Evolutionary conservation across 768 basidiomycete species (phyloP).

Genomic region (Naganishia onofrii): DNA sequence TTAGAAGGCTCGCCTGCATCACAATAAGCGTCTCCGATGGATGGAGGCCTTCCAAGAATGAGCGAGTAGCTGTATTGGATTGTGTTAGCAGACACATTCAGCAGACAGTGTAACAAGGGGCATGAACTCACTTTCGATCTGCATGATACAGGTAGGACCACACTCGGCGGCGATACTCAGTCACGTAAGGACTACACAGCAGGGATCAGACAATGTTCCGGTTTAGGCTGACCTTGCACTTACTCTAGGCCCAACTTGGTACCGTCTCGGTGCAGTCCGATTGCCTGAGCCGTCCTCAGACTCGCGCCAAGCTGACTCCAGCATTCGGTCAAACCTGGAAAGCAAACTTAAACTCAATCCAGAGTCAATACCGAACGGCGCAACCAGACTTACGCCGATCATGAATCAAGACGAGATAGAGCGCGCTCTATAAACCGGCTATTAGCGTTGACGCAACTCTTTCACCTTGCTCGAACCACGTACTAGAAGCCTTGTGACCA

Average conservation of each 20-base stretch:
- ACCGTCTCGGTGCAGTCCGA: constrained; percentile 87
- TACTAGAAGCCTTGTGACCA: constrained; percentile 81
- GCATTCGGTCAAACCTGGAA: constrained; percentile 85
- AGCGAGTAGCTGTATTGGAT: constrained; percentile 62
- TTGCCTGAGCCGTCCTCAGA: constrained; percentile 85
- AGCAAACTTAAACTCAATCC: no score
- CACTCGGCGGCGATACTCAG: constrained; percentile 84
- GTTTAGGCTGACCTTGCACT: constrained; percentile 37
- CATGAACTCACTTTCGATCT: constrained; percentile 63
- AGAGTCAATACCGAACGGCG: not conserved
- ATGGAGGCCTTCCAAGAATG: constrained; percentile 77
- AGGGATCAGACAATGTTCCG: not conserved
- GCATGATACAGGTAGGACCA: constrained; percentile 87
- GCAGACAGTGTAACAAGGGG: not conserved
- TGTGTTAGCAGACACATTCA: not conserved
- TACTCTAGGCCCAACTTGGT: constrained; percentile 65
- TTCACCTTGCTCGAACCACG: constrained; percentile 3
- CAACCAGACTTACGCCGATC: constrained; percentile 43
- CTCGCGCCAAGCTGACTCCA: constrained; percentile 95
- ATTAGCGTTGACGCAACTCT: not conserved
- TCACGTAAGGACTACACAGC: constrained; percentile 58
- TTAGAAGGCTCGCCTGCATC: constrained; percentile 61
- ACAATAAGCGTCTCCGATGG: constrained; percentile 81
- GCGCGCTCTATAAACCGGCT: constrained; percentile 60
- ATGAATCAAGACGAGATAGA: constrained; percentile 59